These are phyloP conservation scores for Xylaria sp. DNA, from an alignment of 2,329 filamentous ascomycete genomes.

Conservation along the genomic window DNA sequence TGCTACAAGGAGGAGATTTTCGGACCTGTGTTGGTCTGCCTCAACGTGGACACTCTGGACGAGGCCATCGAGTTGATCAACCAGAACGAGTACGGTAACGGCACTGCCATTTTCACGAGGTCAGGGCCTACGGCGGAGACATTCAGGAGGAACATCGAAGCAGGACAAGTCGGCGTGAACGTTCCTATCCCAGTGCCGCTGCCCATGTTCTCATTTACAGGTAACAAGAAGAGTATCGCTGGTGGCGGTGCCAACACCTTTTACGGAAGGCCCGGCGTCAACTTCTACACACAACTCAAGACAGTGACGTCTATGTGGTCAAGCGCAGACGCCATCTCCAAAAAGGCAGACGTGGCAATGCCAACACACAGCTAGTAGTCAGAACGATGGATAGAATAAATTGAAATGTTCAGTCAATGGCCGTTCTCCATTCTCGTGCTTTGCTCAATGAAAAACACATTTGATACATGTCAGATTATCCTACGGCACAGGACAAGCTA, in stretches of 20 bases:
- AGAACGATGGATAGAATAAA: not conserved
- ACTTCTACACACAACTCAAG: conserved; percentile 98
- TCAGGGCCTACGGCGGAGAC: conserved; percentile 79
- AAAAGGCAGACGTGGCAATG: conserved; percentile 90
- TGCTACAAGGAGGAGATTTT: conserved; percentile 91
- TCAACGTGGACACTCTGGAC: conserved; percentile 81
- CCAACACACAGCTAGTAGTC: conserved; percentile 62
- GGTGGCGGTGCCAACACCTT: conserved; percentile 94
- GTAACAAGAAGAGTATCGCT: conserved; percentile 89
- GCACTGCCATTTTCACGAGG: conserved; percentile 84
- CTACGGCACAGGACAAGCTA: not conserved
- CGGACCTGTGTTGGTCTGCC: conserved; percentile 82
- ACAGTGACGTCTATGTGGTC: conserved; percentile 95
- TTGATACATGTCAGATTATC: not conserved
- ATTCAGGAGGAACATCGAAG: conserved; percentile 84
- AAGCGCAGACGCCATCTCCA: conserved; percentile 82
- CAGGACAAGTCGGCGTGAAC: conserved; percentile 87
- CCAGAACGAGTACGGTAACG: conserved; percentile 87
- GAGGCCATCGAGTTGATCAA: conserved; percentile 86
- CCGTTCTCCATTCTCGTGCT: not conserved
- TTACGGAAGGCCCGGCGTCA: conserved; percentile 90
- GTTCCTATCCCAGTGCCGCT: conserved; percentile 79
- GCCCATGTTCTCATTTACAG: conserved; percentile 78
- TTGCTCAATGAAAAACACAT: not conserved
- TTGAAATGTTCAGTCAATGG: not conserved